Evolutionary conservation across 495 filamentous ascomycete species (phyloP).

Genomic region (Aspergillus kassunensis): DNA sequence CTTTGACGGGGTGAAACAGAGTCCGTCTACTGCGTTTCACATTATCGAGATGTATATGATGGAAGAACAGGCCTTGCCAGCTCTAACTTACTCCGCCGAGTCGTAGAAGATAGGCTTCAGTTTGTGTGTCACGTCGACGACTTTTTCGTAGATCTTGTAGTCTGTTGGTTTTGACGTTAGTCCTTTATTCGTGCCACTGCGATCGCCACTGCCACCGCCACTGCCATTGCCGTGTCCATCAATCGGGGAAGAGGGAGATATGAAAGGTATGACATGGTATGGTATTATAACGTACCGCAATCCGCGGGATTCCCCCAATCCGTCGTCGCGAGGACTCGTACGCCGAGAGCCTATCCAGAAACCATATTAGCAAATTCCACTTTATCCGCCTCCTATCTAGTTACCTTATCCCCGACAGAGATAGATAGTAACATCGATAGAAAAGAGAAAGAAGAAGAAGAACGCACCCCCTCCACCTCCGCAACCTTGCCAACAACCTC

Average conservation of each 20-base stretch:
- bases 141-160: constrained; percentile 70
- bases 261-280: too few relatives aligned
- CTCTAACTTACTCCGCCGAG: constrained; percentile 30
- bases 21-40: too few relatives aligned
- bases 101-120: constrained; percentile 78
- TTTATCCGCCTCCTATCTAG: background rate
- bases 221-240: too few relatives aligned
- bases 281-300: constrained; percentile 28
- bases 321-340: constrained; percentile 69
- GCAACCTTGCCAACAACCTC: constrained; percentile 94
- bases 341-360: constrained; percentile 54
- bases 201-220: too few relatives aligned
- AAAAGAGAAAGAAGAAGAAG: constrained; percentile 4
- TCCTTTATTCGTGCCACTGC: too few relatives aligned
- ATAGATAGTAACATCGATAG: background rate
- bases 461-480: constrained; percentile 40
- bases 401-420: background rate
- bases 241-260: constrained; percentile 9
- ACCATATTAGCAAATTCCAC: background rate
- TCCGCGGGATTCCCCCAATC: constrained; percentile 66
- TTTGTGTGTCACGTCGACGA: constrained; percentile 86
- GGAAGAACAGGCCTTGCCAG: too few relatives aligned
- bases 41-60: too few relatives aligned
- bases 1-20: too few relatives aligned
- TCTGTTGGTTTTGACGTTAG: too few relatives aligned